Base-by-base conservation (phyloP, 768 basidiomycete genomes). In the Rhodosporidiobolus sp. region DNA sequence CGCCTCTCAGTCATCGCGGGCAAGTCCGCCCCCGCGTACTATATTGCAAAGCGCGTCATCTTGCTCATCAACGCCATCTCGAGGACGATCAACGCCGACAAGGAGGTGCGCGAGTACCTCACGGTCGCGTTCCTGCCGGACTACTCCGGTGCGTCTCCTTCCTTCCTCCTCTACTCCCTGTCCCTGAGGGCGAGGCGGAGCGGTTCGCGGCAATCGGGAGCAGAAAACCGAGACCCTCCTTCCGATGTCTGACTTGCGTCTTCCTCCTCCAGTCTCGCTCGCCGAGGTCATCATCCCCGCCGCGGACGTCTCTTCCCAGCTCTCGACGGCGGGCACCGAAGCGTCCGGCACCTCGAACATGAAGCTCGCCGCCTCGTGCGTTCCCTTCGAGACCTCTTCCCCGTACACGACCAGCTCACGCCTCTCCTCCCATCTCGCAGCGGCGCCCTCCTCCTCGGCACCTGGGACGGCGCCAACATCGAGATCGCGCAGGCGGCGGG, bases 401-500 rank as follows among this genome's bases (percentile, higher is more conserved):
- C n/a, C n/a, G n/a, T n/a, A n/a, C n/a, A n/a, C n/a, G n/a, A n/a
- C n/a, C n/a, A n/a, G n/a, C n/a, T n/a, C n/a, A n/a, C n/a, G n/a
- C n/a, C n/a, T n/a, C n/a, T n/a, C n/a, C n/a, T n/a, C n/a, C n/a
- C n/a, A n/a, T n/a, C n/a, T n/a, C n/a, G n/a, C n/a, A n/a, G n/a
- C n/a, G n/a, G 38, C 49, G 94, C 92, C 30, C 83, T 97, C 59
- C 83, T 97, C 22, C 65, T 81, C 59, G 78, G 69, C 12, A 81
- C 78, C 4, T 79, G 80, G 83, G 92, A 99, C 82, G 95, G 95
- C 65, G 95, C 95, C 28, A 94, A 92, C 78, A 92, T 93, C 70
- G 94, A 97, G 83, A 97, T 98, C 75, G 94, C 92, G 8, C 92
- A 97, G 79, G 94, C 96, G 80, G 89, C 93, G 58, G 95, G 94